These are phyloP conservation scores for Paramecium primaurelia DNA, from an alignment of 73 alveolate genomes.

Conservation along the genomic window DNA sequence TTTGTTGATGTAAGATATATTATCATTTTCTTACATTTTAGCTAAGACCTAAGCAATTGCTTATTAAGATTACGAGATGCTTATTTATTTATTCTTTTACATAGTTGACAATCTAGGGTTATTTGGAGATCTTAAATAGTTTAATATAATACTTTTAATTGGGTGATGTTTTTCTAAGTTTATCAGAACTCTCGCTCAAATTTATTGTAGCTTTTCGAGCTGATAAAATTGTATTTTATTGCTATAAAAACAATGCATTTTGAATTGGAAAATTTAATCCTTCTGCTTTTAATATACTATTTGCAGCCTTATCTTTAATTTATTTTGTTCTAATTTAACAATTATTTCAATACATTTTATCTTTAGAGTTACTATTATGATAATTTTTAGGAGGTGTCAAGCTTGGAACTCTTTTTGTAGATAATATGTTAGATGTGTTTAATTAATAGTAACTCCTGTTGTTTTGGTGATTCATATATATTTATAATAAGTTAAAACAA, in stretches of 20 bases:
- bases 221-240: constrained; percentile 14
- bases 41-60: neutral
- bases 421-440: neutral
- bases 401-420: neutral
- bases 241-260: neutral
- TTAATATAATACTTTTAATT: neutral
- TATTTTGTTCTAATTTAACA: neutral
- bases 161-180: neutral
- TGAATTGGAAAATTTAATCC: neutral
- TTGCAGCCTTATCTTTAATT: neutral
- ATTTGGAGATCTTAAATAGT: neutral
- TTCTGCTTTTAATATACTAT: neutral
- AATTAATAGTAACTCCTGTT: constrained; percentile 1
- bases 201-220: constrained; percentile 8
- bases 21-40: neutral
- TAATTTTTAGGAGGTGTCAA: constrained; percentile 6
- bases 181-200: neutral
- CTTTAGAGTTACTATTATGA: neutral
- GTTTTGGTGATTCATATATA: neutral
- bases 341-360: neutral
- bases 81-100: neutral
- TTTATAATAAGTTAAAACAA: neutral
- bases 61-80: constrained; percentile 1
- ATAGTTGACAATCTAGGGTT: neutral
- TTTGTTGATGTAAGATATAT: neutral